phyloP scores from a whole-genome alignment of 768 basidiomycete genomes.

The Pleurotus sapidus region DNA sequence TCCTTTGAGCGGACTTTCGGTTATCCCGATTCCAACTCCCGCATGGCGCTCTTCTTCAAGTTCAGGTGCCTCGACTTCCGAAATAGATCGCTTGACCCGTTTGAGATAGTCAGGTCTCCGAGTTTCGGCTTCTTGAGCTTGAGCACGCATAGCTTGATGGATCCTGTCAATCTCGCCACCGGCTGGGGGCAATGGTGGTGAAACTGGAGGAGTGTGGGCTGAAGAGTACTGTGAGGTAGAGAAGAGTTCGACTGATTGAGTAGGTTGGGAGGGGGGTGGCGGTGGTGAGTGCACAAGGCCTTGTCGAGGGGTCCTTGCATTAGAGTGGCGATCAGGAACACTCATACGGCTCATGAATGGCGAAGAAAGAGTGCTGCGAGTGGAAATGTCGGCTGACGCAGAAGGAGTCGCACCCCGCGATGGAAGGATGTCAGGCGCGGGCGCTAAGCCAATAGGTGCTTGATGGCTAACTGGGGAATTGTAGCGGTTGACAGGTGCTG shows the following conservation, averaged over 20 bases:
- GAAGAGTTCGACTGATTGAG: constrained; percentile 25
- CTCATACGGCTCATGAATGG: constrained; percentile 42
- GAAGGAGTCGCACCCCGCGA: constrained; percentile 20
- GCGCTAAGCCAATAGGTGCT: constrained; percentile 13
- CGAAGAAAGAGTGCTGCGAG: constrained; percentile 37
- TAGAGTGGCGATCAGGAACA: constrained; percentile 21
- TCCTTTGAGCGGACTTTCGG: constrained; percentile 70
- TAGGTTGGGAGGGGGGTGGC: constrained; percentile 12
- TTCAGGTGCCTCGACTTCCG: constrained; percentile 36
- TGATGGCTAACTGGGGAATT: constrained; percentile 14
- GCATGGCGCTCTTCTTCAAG: constrained; percentile 21
- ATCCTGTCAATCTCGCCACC: constrained; percentile 64
- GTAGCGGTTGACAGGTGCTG: background rate
- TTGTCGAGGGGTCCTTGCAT: constrained; percentile 12
- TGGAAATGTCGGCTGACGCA: constrained; percentile 23
- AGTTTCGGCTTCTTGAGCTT: constrained; percentile 53
- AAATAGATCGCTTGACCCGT: constrained; percentile 48
- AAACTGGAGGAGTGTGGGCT: constrained; percentile 20
- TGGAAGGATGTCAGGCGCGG: constrained; percentile 16
- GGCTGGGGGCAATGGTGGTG: constrained; percentile 22
- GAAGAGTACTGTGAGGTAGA: constrained; percentile 19
- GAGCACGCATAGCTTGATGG: constrained; percentile 45
- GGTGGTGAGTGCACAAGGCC: constrained; percentile 13
- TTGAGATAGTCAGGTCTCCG: constrained; percentile 73
- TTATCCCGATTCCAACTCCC: constrained; percentile 49